These are phyloP conservation scores for Candida sp. DNA, from an alignment of 1,139 yeast species.

Conservation along the genomic window DNA sequence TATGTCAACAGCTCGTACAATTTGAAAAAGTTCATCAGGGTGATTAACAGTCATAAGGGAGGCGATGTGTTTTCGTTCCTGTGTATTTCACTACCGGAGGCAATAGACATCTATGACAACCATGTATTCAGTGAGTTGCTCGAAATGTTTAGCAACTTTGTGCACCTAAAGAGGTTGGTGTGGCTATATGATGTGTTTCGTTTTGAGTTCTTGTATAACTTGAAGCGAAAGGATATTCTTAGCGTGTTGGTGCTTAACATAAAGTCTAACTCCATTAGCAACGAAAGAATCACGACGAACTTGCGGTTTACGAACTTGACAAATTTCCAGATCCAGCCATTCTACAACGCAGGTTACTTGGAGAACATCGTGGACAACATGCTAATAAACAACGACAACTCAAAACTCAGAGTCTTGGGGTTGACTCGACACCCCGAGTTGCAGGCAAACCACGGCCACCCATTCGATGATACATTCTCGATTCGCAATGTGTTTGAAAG, in stretches of 20 bases:
- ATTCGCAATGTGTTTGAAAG: slow-evolving; percentile 13
- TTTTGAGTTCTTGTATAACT: slow-evolving; percentile 24
- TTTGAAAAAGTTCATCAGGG: slow-evolving; percentile 32
- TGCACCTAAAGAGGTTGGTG: slow-evolving; percentile 26
- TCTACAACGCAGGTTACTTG: slow-evolving; percentile 23
- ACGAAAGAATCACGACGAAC: slow-evolving; percentile 15
- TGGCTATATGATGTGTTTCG: slow-evolving; percentile 41
- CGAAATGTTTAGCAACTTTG: slow-evolving; percentile 23
- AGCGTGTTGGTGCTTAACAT: slow-evolving; percentile 28
- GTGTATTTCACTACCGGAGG: slow-evolving; percentile 37
- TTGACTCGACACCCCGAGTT: slow-evolving; percentile 17
- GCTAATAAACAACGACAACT: slow-evolving; percentile 18
- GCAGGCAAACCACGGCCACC: neutral
- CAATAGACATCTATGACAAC: slow-evolving; percentile 35
- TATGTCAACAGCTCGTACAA: slow-evolving; percentile 40
- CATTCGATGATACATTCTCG: neutral
- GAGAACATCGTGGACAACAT: slow-evolving; percentile 21
- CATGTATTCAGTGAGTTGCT: slow-evolving; percentile 22
- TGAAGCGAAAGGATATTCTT: slow-evolving; percentile 24
- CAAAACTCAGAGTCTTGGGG: slow-evolving; percentile 20
- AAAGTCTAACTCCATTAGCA: slow-evolving; percentile 23
- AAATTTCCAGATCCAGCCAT: slow-evolving; percentile 33
- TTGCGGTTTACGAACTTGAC: slow-evolving; percentile 27
- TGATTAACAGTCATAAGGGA: slow-evolving; percentile 13
- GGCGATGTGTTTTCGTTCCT: slow-evolving; percentile 24